These are phyloP conservation scores for Porphyrellus cyaneotinctus DNA, from an alignment of 768 basidiomycete species.

Conservation along the genomic window DNA sequence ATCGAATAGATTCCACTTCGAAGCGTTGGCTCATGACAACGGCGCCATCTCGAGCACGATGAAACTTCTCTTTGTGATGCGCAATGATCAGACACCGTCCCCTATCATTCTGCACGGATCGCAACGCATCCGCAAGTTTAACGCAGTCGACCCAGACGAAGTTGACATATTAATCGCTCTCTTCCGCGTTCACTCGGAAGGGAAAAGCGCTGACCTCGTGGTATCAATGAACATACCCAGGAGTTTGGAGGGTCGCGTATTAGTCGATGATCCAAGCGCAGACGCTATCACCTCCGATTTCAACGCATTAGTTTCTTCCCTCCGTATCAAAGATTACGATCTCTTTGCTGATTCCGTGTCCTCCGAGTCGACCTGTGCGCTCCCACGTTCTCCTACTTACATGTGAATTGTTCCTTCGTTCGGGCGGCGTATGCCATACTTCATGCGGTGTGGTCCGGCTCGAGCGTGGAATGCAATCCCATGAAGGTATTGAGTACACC, in stretches of 20 bases:
- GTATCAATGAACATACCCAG: constrained; percentile 81
- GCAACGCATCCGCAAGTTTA: constrained; percentile 78
- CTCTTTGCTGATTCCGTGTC: constrained; percentile 54
- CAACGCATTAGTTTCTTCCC: constrained; percentile 47
- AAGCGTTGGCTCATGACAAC: constrained; percentile 89
- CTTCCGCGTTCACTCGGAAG: constrained; percentile 57
- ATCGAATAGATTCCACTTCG: constrained; percentile 77
- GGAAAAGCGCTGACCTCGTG: constrained; percentile 74
- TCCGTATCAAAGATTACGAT: constrained; percentile 62
- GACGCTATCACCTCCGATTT: constrained; percentile 45
- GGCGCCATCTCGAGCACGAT: constrained; percentile 53
- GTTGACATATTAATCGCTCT: constrained; percentile 79
- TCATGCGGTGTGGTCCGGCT: neutral
- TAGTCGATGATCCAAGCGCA: constrained; percentile 31
- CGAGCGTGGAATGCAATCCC: constrained; percentile 4
- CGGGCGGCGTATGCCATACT: neutral
- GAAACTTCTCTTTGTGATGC: constrained; percentile 35
- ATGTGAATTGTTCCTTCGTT: neutral
- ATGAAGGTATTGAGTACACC: neutral
- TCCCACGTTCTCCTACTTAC: neutral
- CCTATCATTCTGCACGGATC: constrained; percentile 62
- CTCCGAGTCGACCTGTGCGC: neutral
- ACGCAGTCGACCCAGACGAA: constrained; percentile 52
- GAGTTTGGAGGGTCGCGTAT: constrained; percentile 21
- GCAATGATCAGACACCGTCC: constrained; percentile 49